A percentile compares a stretch with the other conserved stretches of the same genome.
phyloP scores from a whole-genome alignment of 192 early-diverging fungal species.

The Entomortierella beljakovae region DNA sequence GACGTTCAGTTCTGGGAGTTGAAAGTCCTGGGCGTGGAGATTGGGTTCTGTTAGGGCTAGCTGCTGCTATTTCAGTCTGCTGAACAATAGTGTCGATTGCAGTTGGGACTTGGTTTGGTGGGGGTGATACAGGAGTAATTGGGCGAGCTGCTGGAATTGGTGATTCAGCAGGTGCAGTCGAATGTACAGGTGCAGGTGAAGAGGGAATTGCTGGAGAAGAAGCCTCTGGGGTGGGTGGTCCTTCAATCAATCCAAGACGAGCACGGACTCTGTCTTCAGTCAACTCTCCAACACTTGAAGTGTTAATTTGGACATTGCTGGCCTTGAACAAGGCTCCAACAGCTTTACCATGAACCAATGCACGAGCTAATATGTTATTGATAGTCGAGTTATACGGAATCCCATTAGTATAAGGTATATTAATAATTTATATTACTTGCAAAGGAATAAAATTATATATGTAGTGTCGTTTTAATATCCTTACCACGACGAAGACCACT shows the following conservation, averaged over 20 bases:
- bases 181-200: slow-evolving; percentile 15
- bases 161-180: slow-evolving; percentile 7
- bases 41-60: slow-evolving; percentile 38
- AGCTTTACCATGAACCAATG: slow-evolving; percentile 72
- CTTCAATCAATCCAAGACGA: slow-evolving; percentile 39
- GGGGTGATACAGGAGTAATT: slow-evolving; percentile 31
- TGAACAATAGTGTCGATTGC: slow-evolving; percentile 21
- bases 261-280: slow-evolving; percentile 39
- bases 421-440: no score
- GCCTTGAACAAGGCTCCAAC: slow-evolving; percentile 68
- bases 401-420: no score
- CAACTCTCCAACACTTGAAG: slow-evolving; percentile 28
- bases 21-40: slow-evolving; percentile 43
- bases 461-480: background rate
- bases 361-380: slow-evolving; percentile 57
- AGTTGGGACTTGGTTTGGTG: slow-evolving; percentile 12
- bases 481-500: slow-evolving; percentile 68
- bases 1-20: slow-evolving; percentile 45
- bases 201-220: slow-evolving; percentile 32
- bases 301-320: slow-evolving; percentile 55
- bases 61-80: slow-evolving; percentile 21
- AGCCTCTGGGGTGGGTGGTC: slow-evolving; percentile 24
- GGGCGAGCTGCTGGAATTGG: slow-evolving; percentile 39
- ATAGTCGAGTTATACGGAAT: no score
- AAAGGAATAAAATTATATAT: background rate